phyloP scores from a whole-genome alignment of 2,329 filamentous ascomycete species.

The Aspergillus novoparasiticus region DNA sequence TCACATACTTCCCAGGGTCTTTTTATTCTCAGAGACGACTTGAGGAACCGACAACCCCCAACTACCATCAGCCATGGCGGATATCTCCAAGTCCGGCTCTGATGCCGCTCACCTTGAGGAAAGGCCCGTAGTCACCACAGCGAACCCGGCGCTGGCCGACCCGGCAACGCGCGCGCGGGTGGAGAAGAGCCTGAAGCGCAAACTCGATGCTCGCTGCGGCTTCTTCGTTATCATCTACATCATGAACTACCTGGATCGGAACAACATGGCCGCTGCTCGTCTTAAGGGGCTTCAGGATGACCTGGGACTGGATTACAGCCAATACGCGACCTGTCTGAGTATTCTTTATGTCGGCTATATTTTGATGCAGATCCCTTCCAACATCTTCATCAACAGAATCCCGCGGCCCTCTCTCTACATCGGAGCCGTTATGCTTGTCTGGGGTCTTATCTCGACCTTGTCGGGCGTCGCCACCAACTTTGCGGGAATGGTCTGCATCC shows the following conservation, averaged over 20 bases:
- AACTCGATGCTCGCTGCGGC: constrained; percentile 71
- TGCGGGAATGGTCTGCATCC: constrained; percentile 47
- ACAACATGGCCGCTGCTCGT: constrained; percentile 52
- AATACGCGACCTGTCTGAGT: constrained; percentile 49
- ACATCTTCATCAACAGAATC: constrained; percentile 54
- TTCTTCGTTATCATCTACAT: constrained; percentile 77
- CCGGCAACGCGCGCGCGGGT: constrained; percentile 54
- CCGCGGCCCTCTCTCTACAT: constrained; percentile 55
- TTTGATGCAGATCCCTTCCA: constrained; percentile 62
- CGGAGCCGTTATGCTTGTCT: constrained; percentile 58
- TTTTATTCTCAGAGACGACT: not conserved
- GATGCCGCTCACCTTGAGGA: not conserved
- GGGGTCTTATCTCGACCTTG: constrained; percentile 62
- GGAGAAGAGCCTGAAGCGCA: constrained; percentile 65
- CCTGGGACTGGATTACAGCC: constrained; percentile 42
- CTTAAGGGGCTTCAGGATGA: constrained; percentile 55
- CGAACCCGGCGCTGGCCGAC: not conserved
- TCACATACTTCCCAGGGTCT: not conserved
- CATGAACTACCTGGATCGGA: constrained; percentile 69
- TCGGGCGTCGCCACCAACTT: constrained; percentile 50
- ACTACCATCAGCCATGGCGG: not conserved
- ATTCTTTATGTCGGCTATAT: constrained; percentile 63
- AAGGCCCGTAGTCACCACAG: not conserved
- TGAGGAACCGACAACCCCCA: not conserved
- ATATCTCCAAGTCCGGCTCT: not conserved